Evolutionary conservation across 208 protist genomes (phyloP).

Genomic region (Leishmania lainsoni): DNA sequence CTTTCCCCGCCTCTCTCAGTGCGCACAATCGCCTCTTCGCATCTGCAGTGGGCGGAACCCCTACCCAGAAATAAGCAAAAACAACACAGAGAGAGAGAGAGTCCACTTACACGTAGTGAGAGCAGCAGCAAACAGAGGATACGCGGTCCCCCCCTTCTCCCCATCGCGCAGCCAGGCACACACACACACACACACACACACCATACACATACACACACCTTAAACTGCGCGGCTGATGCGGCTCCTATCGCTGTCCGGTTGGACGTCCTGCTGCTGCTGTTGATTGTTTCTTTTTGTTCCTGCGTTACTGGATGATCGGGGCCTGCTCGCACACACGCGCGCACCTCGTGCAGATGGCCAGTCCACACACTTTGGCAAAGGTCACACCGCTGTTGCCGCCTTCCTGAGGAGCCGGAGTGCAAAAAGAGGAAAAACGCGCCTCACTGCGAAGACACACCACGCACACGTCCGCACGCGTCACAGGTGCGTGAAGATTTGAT

Average conservation of each 20-base stretch:
- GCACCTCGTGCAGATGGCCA: background rate
- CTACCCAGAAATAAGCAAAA: background rate
- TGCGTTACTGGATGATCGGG: background rate
- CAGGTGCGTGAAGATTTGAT: conserved; percentile 57
- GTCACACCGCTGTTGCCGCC: background rate
- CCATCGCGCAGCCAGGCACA: background rate
- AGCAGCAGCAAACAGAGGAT: background rate
- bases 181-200: background rate
- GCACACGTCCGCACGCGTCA: conserved; percentile 8
- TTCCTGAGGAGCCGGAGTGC: background rate
- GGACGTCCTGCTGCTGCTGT: background rate
- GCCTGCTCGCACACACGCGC: background rate
- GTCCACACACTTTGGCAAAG: background rate
- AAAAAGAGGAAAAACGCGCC: background rate
- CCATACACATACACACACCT: background rate
- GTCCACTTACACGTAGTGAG: background rate
- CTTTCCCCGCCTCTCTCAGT: background rate
- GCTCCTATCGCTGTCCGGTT: background rate
- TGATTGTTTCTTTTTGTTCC: background rate
- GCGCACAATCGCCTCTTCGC: background rate
- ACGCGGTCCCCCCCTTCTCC: background rate
- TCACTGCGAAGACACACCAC: background rate
- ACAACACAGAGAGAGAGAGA: background rate
- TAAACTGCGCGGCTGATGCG: background rate
- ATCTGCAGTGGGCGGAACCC: background rate